Evolutionary conservation across 2,329 filamentous ascomycete genomes (phyloP), one percentile per base, ranked within the genome.

Genomic region (Fusarium xyrophilum): DNA sequence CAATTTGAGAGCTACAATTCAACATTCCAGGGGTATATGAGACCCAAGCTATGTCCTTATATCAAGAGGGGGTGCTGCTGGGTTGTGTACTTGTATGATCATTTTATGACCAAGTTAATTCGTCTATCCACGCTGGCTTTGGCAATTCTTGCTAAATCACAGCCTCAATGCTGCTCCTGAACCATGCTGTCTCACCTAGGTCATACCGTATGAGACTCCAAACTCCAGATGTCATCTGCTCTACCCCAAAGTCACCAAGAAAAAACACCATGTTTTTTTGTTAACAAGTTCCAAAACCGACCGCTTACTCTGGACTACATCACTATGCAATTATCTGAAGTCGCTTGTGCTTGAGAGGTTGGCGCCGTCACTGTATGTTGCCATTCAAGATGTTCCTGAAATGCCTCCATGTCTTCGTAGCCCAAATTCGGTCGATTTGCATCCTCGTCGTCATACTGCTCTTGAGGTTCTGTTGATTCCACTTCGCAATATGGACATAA

Each of bases 401-500:
- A 82, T 19, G 79, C 78, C 19, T 74, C 76, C 44, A 89, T 73
- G 66, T 82, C 80, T 43, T 82, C 81, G 70, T 87, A 86, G 56
- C 84, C 84, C 56, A 85, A 81, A 66, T 81, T 81, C 19, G 83
- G 84, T 30, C 78, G 79, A 52, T 83, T 78, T 36, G 81, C 73
- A 46, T 85, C 84, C 65, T 85, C 84, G 42, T 86, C 84, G 65
- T 83, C 84, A 60, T 85, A 83, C 42, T 79, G 74, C 42, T 81
- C 79, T 56, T 78, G 77, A 13, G 80, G 78, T 44, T 74, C 73
- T 36, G 81, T 80, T 30, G 82, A 81, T 57, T 83, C 84, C 47
- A 84, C 82, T 67, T 88, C 86, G 75, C 86, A 89, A 64, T 83
- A 85, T 4, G 85, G 85, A 60, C 86, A 88, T 33, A 85, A 71